Base-by-base conservation (phyloP, 2,329 filamentous ascomycete species). In the Fonsecaea erecta region DNA sequence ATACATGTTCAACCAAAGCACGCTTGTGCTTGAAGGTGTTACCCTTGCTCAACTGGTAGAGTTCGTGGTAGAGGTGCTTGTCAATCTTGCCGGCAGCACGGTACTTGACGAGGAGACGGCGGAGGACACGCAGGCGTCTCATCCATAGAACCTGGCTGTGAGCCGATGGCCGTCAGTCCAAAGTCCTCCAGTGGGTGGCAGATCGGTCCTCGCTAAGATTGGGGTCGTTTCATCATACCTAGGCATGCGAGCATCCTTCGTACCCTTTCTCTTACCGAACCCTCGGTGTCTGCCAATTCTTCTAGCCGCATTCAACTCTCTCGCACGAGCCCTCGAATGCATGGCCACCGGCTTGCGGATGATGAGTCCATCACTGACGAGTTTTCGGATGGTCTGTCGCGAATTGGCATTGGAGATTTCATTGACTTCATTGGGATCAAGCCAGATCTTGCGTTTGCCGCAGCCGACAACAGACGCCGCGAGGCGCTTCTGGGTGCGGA, bases 11-110 rank as follows among this genome's bases (percentile, higher is more conserved):
- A 82, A 99, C 93, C 78, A 99, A 90, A 80, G 93, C 95, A 85
- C 95, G 91, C 93, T 98, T 99, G 92, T 99, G 95, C 93, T 99
- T 99, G 91, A 99, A 99, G 83, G 95, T 94, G 90, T 99, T 99
- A 96, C 95, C 96, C 93, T 99, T 99, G 90, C 91, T 95, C 82
- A 96, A 87, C 85, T 97, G 95, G 89, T 99, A 99, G 32, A 99
- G 92, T 87, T 98, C 93, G 89, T 99, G 95, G 90, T 99, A 99
- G 71, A 99, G 93, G 88, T 99, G 95, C 90, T 99, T 99, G 87
- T 99, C 95, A 82, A 99, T 99, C 91, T 99, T 99, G 84, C 96
- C 96, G 79, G 91, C 91, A 83, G 94, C 94, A 84, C 95, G 95
- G 89, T 99, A 99, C 89, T 98, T 98, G 87, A 97, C 95, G 76